Evolutionary conservation across 371 early-diverging fungal genomes (phyloP).

Genomic region (Mortierella sp.): DNA sequence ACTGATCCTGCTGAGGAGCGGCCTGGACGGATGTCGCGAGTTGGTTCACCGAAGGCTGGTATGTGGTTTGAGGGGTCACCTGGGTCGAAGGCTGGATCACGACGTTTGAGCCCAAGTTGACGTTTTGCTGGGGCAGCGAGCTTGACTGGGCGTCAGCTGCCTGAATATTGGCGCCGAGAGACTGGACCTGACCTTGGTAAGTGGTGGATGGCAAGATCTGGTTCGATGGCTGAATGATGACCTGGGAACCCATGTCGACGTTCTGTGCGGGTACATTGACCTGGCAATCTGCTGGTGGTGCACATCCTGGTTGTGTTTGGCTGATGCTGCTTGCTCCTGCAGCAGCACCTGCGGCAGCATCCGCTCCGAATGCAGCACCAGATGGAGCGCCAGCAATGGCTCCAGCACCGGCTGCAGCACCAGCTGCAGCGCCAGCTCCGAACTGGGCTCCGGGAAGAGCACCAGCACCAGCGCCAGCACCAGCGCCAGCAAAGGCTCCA

Average conservation of each 20-base stretch:
- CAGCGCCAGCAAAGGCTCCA: too few relatives aligned
- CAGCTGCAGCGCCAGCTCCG: too few relatives aligned
- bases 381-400: too few relatives aligned
- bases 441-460: too few relatives aligned
- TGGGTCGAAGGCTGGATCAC: conserved; percentile 41
- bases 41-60: conserved; percentile 42
- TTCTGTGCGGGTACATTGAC: conserved; percentile 21
- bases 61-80: conserved; percentile 39
- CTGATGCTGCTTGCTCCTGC: conserved; percentile 23
- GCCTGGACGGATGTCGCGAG: conserved; percentile 36
- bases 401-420: too few relatives aligned
- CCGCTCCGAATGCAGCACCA: too few relatives aligned
- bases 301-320: conserved; percentile 25
- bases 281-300: conserved; percentile 11
- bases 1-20: conserved; percentile 32
- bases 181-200: conserved; percentile 35
- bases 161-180: conserved; percentile 31
- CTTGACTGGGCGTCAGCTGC: conserved; percentile 21
- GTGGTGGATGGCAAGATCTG: conserved; percentile 32
- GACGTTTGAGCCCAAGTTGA: conserved; percentile 41
- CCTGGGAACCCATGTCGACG: conserved; percentile 37
- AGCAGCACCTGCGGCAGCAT: too few relatives aligned
- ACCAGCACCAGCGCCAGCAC: too few relatives aligned
- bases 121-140: conserved; percentile 33
- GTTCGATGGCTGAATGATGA: conserved; percentile 26